Evolutionary conservation across 441 rosid genomes (phyloP).

Genomic region (Arabidopsis lyrata): DNA sequence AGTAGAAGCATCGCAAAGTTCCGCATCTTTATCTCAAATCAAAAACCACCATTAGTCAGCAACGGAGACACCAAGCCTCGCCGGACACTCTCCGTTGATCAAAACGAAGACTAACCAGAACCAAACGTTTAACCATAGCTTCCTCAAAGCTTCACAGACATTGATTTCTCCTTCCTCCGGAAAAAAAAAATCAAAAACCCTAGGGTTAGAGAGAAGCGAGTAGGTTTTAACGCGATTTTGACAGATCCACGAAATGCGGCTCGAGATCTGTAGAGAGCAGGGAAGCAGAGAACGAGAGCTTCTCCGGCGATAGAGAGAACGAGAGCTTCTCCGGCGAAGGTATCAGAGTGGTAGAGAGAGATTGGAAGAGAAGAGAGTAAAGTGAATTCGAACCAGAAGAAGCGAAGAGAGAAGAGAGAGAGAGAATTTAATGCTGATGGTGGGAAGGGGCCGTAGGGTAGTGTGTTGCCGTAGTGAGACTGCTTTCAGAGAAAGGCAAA

Average conservation of each 20-base stretch:
- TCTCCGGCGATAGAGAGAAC: background rate
- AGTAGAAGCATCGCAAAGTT: conserved; percentile 47
- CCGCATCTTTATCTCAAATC: conserved; percentile 59
- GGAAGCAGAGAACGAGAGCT: conserved; percentile 30
- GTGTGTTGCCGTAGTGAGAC: conserved; percentile 48
- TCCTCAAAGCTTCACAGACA: conserved; percentile 48
- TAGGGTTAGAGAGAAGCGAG: conserved; percentile 48
- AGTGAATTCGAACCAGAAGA: conserved; percentile 35
- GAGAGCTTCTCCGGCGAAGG: conserved; percentile 41
- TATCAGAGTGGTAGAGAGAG: conserved; percentile 31
- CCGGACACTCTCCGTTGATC: conserved; percentile 41
- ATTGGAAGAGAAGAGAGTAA: conserved; percentile 37
- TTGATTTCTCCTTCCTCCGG: conserved; percentile 32
- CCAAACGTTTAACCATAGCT: conserved; percentile 35
- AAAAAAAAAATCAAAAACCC: conserved; percentile 50
- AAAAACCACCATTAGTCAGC: conserved; percentile 54
- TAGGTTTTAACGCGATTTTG: conserved; percentile 42
- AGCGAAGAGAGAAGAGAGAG: conserved; percentile 43
- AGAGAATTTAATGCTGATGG: conserved; percentile 47
- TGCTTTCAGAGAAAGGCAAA: conserved; percentile 29
- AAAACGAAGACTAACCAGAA: conserved; percentile 30
- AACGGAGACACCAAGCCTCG: conserved; percentile 28
- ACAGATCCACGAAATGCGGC: conserved; percentile 81
- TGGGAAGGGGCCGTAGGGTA: conserved; percentile 47
- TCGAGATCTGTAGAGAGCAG: conserved; percentile 41